Base-by-base conservation (phyloP, 139 green algal species). In the Chlorella sp. region DNA sequence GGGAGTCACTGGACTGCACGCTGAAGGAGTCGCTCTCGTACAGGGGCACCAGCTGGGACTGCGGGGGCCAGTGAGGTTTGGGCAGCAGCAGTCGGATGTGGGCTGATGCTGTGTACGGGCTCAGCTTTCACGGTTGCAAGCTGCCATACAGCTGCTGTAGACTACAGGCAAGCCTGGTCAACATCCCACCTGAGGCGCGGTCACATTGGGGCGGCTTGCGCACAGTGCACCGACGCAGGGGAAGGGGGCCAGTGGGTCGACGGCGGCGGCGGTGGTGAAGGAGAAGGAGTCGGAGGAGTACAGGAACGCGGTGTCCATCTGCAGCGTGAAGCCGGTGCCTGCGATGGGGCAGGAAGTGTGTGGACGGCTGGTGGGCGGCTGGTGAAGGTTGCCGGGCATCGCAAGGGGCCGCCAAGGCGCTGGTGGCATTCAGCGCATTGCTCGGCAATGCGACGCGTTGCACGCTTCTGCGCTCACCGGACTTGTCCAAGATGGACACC, bases 401-500 rank as follows among this genome's bases (percentile, higher is more conserved):
- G n/a, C n/a, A n/a, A n/a, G n/a, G n/a, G n/a, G n/a, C n/a, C n/a
- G n/a, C n/a, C n/a, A n/a, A n/a, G n/a, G n/a, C n/a, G n/a, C n/a
- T n/a, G n/a, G n/a, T n/a, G n/a, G n/a, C n/a, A n/a, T n/a, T n/a
- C n/a, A n/a, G n/a, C n/a, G n/a, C n/a, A n/a, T n/a, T n/a, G n/a
- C n/a, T n/a, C n/a, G n/a, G n/a, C n/a, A n/a, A n/a, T n/a, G n/a
- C n/a, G n/a, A n/a, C n/a, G n/a, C n/a, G n/a, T n/a, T n/a, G n/a
- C 44, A 11, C 25, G 30, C 30, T 23, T 26, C n/a, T 28, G 11
- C 68, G 34, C 86, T 47, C 55, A 91, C 89, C 89, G 51, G 57
- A 85, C 20, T 89, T 80, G 83, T 94, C 91, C 4, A 79, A 38
- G 0, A 93, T 63, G 36, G 86, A 65, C 32, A 94, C 86, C 34